Evolutionary conservation across 1,284 basidiomycete species (phyloP).

Genomic region (Quambalaria eucalypti): DNA sequence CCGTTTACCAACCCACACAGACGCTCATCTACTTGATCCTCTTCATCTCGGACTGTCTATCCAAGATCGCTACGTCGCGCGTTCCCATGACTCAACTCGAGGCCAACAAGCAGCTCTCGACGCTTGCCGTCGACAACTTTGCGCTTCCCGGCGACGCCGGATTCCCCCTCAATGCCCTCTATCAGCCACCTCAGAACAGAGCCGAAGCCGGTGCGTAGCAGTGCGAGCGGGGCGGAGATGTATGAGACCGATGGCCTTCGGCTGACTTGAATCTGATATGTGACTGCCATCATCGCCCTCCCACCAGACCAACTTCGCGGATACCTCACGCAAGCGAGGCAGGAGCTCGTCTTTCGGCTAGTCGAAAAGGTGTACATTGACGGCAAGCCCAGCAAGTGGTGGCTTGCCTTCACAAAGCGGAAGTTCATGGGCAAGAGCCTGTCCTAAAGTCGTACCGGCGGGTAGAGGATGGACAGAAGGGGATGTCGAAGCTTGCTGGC

Average conservation of each 20-base stretch:
- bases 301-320: conserved; percentile 68
- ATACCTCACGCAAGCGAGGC: conserved; percentile 84
- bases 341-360: conserved; percentile 77
- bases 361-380: conserved; percentile 77
- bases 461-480: no score
- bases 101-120: conserved; percentile 77
- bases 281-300: background rate
- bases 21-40: conserved; percentile 93
- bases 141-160: conserved; percentile 90
- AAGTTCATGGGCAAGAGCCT: conserved; percentile 45
- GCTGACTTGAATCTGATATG: no score
- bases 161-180: conserved; percentile 87
- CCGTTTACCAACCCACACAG: conserved; percentile 4
- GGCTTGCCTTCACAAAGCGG: conserved; percentile 80
- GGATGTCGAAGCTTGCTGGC: no score
- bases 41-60: conserved; percentile 92
- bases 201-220: conserved; percentile 67
- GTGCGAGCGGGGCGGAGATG: no score
- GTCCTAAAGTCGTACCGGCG: no score
- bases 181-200: conserved; percentile 67
- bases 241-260: background rate
- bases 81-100: conserved; percentile 55
- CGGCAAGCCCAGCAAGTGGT: conserved; percentile 96
- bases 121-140: conserved; percentile 78
- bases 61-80: conserved; percentile 47